Evolutionary conservation across 176 grass and related monocot genomes (phyloP), one percentile per base, ranked within the genome.

Genomic region (Carex scoparia): DNA sequence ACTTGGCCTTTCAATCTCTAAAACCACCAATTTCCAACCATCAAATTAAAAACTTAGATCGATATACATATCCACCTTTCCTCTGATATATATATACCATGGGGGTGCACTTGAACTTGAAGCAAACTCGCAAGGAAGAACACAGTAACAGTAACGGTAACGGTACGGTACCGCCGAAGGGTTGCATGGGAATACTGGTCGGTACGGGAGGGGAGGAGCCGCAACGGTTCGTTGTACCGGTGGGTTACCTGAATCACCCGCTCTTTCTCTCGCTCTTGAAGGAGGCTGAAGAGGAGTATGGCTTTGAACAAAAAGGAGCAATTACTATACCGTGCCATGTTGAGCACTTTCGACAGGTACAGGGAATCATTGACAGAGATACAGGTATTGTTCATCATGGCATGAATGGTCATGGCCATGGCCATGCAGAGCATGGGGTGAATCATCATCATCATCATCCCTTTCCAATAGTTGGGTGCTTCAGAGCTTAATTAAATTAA

Each of bases 241-340:
- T 97, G 38, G 64, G 78, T 7, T 94, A 92, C 83, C 85, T 97
- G 38, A 94, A 94, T 80, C 92, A 97, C 86, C 94, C 94, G 38
- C 85, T 94, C 18, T 97, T 97, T 84, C 79, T 91, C 74, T 86
- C 86, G 23, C 88, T 97, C 38, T 89, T 97, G 57, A 88, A 92
- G 92, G 92, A 90, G 84, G 94, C 94, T 4, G 94, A 94, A 88
- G 92, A 97, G 78, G 94, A 94, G 87, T 97, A 89, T 84, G 94
- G 94, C 4, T 97, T 97, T 86, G 58, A 80, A 81, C 94, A 97
- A 54, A 90, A 94, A 88, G 94, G 94, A 28, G 92, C 94, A 16
- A 94, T 97, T 88, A 94, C 90, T 81, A 94, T 97, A 87, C 94
- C 94, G 40, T 97, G 94, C 90, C 87, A 89, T 83, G 88, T 97